Evolutionary conservation across 2,329 filamentous ascomycete genomes (phyloP).

Genomic region (Cladorrhinum sp.): DNA sequence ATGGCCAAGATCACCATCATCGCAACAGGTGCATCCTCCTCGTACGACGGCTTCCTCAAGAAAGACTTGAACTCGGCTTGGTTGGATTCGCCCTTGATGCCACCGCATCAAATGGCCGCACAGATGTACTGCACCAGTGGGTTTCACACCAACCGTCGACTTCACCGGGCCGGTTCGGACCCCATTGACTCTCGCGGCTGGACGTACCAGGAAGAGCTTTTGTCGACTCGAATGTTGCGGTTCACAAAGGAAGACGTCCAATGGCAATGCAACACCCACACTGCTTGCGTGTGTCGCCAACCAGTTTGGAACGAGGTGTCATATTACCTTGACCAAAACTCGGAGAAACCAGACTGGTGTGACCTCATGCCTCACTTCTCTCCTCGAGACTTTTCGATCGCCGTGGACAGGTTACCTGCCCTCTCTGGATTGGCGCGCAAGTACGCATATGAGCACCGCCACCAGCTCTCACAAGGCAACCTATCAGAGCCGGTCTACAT

Average conservation of each 20-base stretch:
- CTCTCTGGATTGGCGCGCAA: neutral
- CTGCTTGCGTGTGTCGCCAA: neutral
- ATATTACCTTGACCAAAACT: neutral
- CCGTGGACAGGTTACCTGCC: neutral
- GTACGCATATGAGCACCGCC: neutral
- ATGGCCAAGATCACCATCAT: constrained; percentile 1
- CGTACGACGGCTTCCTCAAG: neutral
- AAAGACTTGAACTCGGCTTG: neutral
- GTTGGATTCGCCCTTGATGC: neutral
- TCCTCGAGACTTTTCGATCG: neutral
- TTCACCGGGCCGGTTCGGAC: neutral
- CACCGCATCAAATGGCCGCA: neutral
- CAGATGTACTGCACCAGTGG: neutral
- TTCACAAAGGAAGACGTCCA: neutral
- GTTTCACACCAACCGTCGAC: neutral
- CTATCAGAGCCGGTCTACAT: neutral
- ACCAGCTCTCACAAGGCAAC: neutral
- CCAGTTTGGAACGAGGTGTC: neutral
- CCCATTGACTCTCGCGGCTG: neutral
- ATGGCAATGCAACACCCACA: neutral
- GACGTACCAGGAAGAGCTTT: neutral
- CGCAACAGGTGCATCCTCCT: neutral
- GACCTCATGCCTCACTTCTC: neutral
- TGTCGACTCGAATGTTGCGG: neutral
- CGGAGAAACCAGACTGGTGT: neutral